phyloP scores from a whole-genome alignment of 2,329 filamentous ascomycete genomes.

The Cladorrhinum sp. region DNA sequence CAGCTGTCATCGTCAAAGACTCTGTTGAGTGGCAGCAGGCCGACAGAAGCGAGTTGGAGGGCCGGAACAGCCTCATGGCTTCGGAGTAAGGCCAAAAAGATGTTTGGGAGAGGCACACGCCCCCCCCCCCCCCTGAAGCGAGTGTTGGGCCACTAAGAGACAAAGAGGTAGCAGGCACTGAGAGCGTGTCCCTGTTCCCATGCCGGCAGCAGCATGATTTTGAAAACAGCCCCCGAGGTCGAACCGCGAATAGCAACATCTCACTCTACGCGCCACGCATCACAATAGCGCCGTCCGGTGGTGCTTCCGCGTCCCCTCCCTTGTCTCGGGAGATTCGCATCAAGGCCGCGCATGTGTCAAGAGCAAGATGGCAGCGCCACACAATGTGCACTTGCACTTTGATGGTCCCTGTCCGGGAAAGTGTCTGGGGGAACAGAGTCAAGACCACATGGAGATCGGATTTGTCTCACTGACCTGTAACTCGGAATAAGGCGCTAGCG shows the following conservation, averaged over 20 bases:
- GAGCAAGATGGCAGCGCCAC: constrained; percentile 6
- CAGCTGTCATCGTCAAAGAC: not conserved
- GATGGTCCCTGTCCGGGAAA: no score
- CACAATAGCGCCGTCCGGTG: not conserved
- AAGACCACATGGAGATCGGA: not conserved
- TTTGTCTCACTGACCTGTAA: constrained; percentile 62
- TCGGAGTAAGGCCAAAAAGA: not conserved
- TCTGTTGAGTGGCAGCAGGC: not conserved
- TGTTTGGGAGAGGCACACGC: not conserved
- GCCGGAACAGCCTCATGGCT: not conserved
- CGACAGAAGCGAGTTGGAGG: constrained; percentile 4
- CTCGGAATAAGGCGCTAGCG: constrained; percentile 71
- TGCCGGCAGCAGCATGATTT: not conserved
- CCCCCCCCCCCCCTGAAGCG: not conserved
- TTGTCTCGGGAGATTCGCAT: not conserved
- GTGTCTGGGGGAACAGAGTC: constrained; percentile 1
- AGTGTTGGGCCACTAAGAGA: not conserved
- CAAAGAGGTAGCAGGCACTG: not conserved
- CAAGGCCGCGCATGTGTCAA: not conserved
- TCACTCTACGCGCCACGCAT: not conserved
- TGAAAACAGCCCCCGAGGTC: not conserved
- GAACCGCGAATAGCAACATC: constrained; percentile 1
- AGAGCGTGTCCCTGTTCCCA: not conserved
- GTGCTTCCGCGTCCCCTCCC: not conserved
- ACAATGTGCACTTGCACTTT: constrained; percentile 11